Conservation (phyloP, 148 eudicot species). For the Silene conica region DNA sequence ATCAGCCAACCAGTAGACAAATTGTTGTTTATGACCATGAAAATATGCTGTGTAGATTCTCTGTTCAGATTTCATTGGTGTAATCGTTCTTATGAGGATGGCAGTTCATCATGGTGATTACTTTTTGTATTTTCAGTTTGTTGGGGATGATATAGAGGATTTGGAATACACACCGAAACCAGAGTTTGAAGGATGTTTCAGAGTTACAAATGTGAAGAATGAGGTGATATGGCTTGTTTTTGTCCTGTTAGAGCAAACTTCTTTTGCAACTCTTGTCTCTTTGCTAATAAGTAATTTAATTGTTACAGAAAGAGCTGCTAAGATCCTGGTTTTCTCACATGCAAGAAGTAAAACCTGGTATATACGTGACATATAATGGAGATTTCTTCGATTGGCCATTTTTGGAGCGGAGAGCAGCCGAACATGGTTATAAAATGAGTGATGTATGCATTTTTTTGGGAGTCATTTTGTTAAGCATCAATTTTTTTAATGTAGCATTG, state of each 20-base stretch:
- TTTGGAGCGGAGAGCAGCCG: conserved; percentile 83
- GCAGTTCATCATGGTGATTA: conserved; percentile 8
- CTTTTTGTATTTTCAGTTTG: conserved; percentile 55
- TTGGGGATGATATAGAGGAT: conserved; percentile 94
- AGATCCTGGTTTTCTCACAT: conserved; percentile 84
- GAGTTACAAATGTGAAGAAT: conserved; percentile 78
- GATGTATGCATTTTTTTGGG: conserved; percentile 48
- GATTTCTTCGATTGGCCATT: conserved; percentile 99
- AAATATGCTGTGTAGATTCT: not conserved
- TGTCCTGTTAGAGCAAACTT: not conserved
- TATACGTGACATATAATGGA: conserved; percentile 97
- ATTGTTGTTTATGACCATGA: not conserved
- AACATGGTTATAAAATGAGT: conserved; percentile 81
- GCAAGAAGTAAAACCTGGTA: conserved; percentile 92
- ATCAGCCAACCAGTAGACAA: not conserved
- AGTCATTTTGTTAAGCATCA: not conserved
- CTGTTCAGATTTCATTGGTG: not conserved
- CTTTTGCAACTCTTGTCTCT: conserved; percentile 5
- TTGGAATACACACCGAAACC: conserved; percentile 97
- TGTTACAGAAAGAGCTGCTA: conserved; percentile 70
- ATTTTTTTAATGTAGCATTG: not conserved
- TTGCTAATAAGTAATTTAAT: conserved; percentile 19
- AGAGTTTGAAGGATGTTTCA: conserved; percentile 88
- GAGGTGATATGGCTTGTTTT: conserved; percentile 50
- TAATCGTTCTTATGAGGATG: not conserved